Evolutionary conservation across 495 filamentous ascomycete species (phyloP).

Genomic region (Delitschia confertaspora): DNA sequence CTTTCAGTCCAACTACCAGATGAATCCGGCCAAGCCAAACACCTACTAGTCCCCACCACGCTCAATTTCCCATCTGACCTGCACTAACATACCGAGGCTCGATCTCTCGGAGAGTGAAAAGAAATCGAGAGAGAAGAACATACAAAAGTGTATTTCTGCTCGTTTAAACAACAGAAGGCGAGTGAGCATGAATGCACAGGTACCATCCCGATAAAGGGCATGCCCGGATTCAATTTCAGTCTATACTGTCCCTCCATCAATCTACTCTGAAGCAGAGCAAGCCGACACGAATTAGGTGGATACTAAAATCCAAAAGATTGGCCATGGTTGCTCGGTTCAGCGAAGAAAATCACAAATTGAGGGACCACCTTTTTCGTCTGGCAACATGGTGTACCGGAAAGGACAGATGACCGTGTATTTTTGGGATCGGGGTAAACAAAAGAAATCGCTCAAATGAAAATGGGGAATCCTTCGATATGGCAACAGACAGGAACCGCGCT

Average conservation of each 20-base stretch:
- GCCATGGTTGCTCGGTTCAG: slow-evolving; percentile 2
- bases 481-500: slow-evolving; percentile 25
- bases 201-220: slow-evolving; percentile 1
- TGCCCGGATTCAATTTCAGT: slow-evolving; percentile 20
- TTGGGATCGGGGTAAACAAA: slow-evolving; percentile 20
- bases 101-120: slow-evolving; percentile 4
- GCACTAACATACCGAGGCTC: slow-evolving; percentile 9
- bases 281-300: slow-evolving; percentile 25
- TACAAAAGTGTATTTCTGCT: slow-evolving; percentile 28
- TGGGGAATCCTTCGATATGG: slow-evolving; percentile 20
- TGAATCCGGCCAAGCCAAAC: slow-evolving; percentile 21
- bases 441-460: slow-evolving; percentile 25
- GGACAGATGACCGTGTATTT: slow-evolving; percentile 7
- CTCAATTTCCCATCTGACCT: slow-evolving; percentile 3
- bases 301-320: slow-evolving; percentile 18
- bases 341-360: slow-evolving; percentile 9
- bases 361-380: slow-evolving; percentile 18
- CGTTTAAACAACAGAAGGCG: slow-evolving; percentile 21
- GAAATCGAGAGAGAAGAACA: slow-evolving; percentile 6
- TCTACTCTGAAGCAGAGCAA: slow-evolving; percentile 1
- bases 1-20: slow-evolving; percentile 23
- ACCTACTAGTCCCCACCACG: slow-evolving; percentile 2
- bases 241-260: slow-evolving; percentile 7
- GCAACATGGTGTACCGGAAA: slow-evolving; percentile 3
- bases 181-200: slow-evolving; percentile 21